Base-by-base conservation (phyloP, 352 stramenopile genomes). In the Pythium brassicae region DNA sequence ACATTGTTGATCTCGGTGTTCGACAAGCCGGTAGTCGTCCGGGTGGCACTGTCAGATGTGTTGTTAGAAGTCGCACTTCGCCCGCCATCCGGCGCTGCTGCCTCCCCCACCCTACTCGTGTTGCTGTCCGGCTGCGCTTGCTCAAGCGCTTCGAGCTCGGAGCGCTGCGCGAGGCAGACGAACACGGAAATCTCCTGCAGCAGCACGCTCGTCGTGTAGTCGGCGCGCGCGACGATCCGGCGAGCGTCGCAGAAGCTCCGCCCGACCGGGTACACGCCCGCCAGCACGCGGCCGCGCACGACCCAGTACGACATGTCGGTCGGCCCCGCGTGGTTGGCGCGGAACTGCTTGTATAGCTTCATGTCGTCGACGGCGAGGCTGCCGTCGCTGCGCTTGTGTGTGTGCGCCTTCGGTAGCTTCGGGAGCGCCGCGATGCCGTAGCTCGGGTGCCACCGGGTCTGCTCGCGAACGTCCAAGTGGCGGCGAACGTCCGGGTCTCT, bases 301-400 rank as follows among this genome's bases (percentile, higher is more conserved):
- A 91, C 59, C 85, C 83, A 92, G 55, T 85, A 89, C 29, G 78
- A 90, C 47, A 66, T 65, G 53, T 88, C 78, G 0, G 79, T 87
- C 8, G 83, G 83, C 0, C 85, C 81, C 0, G 66, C 62, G 57
- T 92, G 78, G 51, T 75, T 81, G 9, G 65, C 62, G n/a, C 74
- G 70, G 47, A 94, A 94, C 50, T 86, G 67, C 44, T 80, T 78
- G 61, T 74, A 91, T 9, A 69, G 63, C 26, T 64, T 57, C 51
- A 78, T 68, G 60, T 90, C 77, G 39, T 89, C 76, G 32, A 91
- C 60, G 15, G 60, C 66, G 1, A 92, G 46, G 22, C 70, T 70
- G 10, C 68, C 82, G 26, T 83, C 67, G 44, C 42, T 48, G 40
- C 50, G 47, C 59, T 72, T 65, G 51, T 67, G 59, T 12, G 64